Conservation (phyloP, 169 alveolate genomes). For the Condylostoma magnum region DNA sequence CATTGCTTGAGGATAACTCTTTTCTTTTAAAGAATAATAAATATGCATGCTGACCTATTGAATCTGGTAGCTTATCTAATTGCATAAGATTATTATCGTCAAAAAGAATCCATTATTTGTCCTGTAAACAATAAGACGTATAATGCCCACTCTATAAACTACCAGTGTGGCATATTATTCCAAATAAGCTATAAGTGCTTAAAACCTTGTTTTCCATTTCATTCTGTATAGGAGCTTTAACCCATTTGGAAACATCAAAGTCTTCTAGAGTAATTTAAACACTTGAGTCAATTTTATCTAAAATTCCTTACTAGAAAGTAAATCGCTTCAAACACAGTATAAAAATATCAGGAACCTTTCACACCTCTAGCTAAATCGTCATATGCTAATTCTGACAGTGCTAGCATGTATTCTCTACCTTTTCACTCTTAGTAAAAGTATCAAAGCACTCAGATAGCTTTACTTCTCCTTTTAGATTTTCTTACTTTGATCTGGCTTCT, state of each 20-base stretch:
- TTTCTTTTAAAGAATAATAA: constrained; percentile 18
- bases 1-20: constrained; percentile 25
- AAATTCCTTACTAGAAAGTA: not conserved
- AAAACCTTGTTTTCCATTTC: not conserved
- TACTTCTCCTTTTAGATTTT: not conserved
- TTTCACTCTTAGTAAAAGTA: constrained; percentile 19
- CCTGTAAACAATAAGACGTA: not conserved
- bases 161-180: constrained; percentile 1
- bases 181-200: constrained; percentile 11
- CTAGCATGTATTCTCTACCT: constrained; percentile 12
- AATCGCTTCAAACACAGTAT: constrained; percentile 6
- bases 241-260: constrained; percentile 25
- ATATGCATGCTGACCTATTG: constrained; percentile 4
- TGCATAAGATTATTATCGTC: constrained; percentile 12
- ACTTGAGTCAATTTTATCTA: constrained; percentile 8
- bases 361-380: not conserved
- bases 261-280: constrained; percentile 11
- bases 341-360: constrained; percentile 28
- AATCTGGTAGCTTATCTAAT: not conserved
- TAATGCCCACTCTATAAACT: constrained; percentile 16
- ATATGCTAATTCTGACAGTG: not conserved
- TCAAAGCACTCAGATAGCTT: not conserved
- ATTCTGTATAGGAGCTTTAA: constrained; percentile 16
- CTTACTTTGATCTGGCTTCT: not conserved
- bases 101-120: constrained; percentile 2